These are phyloP conservation scores for Pugionium dolabratum DNA, from an alignment of 345 rosid species.

Conservation along the genomic window DNA sequence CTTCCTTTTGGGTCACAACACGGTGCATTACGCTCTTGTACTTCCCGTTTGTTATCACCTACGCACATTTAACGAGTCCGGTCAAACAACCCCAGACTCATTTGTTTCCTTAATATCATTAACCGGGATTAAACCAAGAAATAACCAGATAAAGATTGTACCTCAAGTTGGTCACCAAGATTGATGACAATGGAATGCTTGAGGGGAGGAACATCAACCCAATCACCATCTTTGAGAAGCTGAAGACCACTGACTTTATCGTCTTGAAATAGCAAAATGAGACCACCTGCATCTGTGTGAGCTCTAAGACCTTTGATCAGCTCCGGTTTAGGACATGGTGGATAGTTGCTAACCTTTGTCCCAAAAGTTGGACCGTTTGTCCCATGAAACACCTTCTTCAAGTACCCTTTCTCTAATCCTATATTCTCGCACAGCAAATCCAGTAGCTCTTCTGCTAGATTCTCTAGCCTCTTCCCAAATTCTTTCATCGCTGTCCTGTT, in stretches of 20 bases:
- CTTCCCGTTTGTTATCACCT: constrained; percentile 93
- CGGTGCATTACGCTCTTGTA: constrained; percentile 86
- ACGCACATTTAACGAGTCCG: not conserved
- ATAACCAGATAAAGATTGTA: constrained; percentile 14
- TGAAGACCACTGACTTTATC: constrained; percentile 93
- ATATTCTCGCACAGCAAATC: constrained; percentile 76
- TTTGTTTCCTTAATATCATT: not conserved
- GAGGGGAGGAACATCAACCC: constrained; percentile 88
- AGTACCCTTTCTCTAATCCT: constrained; percentile 73
- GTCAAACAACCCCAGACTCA: not conserved
- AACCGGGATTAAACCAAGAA: not conserved
- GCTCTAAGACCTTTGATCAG: constrained; percentile 87
- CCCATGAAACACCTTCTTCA: constrained; percentile 71
- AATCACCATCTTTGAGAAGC: constrained; percentile 79
- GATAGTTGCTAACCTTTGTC: constrained; percentile 90
- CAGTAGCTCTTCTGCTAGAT: constrained; percentile 63
- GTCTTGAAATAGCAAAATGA: constrained; percentile 85
- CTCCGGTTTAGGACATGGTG: constrained; percentile 91
- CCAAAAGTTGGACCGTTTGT: constrained; percentile 75
- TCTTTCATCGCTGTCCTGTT: constrained; percentile 63
- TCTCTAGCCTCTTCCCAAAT: constrained; percentile 54
- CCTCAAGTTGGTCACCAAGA: constrained; percentile 97
- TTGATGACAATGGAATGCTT: constrained; percentile 84
- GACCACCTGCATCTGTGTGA: constrained; percentile 96
- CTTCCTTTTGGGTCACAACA: constrained; percentile 69